Conservation (phyloP, 345 rosid species). For the Xanthoceras sorbifolium region DNA sequence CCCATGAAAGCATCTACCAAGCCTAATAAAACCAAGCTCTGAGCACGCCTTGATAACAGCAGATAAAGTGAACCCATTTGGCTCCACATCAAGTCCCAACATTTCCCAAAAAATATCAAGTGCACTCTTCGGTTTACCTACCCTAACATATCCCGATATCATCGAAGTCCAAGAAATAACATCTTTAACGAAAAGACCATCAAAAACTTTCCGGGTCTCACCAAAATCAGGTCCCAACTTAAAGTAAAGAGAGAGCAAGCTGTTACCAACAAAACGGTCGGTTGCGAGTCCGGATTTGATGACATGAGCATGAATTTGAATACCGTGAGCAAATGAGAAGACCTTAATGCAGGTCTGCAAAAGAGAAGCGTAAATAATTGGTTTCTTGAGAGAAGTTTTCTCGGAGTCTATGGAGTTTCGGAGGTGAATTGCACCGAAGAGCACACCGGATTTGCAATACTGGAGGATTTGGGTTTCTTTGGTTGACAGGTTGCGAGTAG, state of each 20-base stretch:
- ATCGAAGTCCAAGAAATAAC: slow-evolving; percentile 85
- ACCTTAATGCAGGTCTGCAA: slow-evolving; percentile 69
- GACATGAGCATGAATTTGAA: slow-evolving; percentile 69
- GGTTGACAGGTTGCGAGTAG: slow-evolving; percentile 27
- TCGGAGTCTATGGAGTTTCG: slow-evolving; percentile 43
- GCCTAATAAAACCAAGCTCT: slow-evolving; percentile 45
- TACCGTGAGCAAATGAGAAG: slow-evolving; percentile 59
- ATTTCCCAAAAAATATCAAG: slow-evolving; percentile 67
- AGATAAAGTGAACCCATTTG: slow-evolving; percentile 76
- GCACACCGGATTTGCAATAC: slow-evolving; percentile 56
- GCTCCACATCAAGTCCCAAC: slow-evolving; percentile 64
- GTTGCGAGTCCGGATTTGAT: slow-evolving; percentile 79
- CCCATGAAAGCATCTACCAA: slow-evolving; percentile 76
- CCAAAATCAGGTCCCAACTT: slow-evolving; percentile 60
- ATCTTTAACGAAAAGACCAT: slow-evolving; percentile 61
- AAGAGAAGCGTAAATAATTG: slow-evolving; percentile 63
- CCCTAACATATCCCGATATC: slow-evolving; percentile 66
- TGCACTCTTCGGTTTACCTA: slow-evolving; percentile 48
- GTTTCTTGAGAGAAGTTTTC: slow-evolving; percentile 40
- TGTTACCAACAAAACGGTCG: slow-evolving; percentile 75
- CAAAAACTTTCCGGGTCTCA: slow-evolving; percentile 66
- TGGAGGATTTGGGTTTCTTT: slow-evolving; percentile 45
- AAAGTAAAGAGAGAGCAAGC: slow-evolving; percentile 76
- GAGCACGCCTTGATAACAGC: slow-evolving; percentile 80
- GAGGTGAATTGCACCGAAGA: slow-evolving; percentile 54